Conservation (phyloP, 306 rosid species). For the Trifolium subterraneum region DNA sequence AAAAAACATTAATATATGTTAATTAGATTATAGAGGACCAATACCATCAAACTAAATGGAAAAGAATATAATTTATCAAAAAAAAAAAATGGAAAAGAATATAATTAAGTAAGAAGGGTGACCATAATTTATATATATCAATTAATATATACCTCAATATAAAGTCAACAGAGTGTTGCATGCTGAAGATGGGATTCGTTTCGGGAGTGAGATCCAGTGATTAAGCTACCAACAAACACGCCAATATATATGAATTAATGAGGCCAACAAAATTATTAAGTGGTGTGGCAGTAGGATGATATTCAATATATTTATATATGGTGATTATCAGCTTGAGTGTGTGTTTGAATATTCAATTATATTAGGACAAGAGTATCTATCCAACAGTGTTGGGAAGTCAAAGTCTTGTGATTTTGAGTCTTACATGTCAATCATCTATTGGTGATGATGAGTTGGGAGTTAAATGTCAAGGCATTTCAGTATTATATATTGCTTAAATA, state of each 20-base stretch:
- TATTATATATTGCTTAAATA: too few species aligned
- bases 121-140: neutral
- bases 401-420: slow-evolving; percentile 34
- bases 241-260: neutral
- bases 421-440: slow-evolving; percentile 15
- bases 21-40: neutral
- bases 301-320: neutral
- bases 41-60: neutral
- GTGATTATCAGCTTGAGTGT: too few species aligned
- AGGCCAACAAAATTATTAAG: neutral
- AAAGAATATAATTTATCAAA: neutral
- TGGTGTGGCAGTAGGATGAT: neutral
- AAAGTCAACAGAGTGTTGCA: neutral
- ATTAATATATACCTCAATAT: slow-evolving; percentile 29
- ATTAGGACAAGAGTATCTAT: slow-evolving; percentile 34
- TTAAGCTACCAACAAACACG: slow-evolving; percentile 30
- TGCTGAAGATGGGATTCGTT: slow-evolving; percentile 24
- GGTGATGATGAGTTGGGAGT: slow-evolving; percentile 22
- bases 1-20: too few species aligned
- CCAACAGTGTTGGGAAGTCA: slow-evolving; percentile 43
- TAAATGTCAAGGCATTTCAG: too few species aligned
- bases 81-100: too few species aligned
- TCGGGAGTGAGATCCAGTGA: slow-evolving; percentile 47
- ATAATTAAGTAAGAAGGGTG: neutral
- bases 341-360: slow-evolving; percentile 40